phyloP scores from a whole-genome alignment of 2,329 filamentous ascomycete genomes.

The Microsporum ferrugineum region DNA sequence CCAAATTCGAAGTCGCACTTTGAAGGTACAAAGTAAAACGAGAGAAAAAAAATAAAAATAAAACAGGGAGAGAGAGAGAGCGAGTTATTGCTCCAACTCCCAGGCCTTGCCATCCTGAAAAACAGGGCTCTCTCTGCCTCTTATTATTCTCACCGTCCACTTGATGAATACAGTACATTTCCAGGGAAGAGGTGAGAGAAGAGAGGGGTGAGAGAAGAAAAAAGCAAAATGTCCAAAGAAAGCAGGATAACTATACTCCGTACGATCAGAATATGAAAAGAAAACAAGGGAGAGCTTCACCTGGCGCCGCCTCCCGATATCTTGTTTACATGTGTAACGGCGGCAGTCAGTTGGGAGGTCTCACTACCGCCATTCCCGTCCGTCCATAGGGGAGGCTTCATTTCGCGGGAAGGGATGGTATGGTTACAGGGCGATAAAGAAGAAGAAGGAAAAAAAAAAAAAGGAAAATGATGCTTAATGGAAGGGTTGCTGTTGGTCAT shows the following conservation, averaged over 20 bases:
- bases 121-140: not conserved
- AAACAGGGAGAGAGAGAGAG: not conserved
- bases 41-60: not conserved
- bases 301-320: conserved; percentile 7
- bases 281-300: not conserved
- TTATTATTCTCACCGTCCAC: no score
- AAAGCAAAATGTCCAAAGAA: not conserved
- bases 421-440: not conserved
- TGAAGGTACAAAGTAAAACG: not conserved
- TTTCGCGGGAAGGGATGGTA: not conserved
- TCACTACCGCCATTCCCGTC: not conserved
- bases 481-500: not conserved
- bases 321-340: conserved; percentile 6
- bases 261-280: not conserved
- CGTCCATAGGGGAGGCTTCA: not conserved
- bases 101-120: not conserved
- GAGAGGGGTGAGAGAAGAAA: not conserved
- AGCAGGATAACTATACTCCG: not conserved
- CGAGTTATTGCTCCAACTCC: no score
- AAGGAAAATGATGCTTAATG: not conserved
- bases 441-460: not conserved
- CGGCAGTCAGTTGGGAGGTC: conserved; percentile 2
- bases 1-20: not conserved
- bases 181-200: not conserved
- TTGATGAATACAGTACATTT: no score